Evolutionary conservation across 2,329 filamentous ascomycete species (phyloP), one percentile per base, ranked within the genome.

Genomic region (Aspergillus fijiensis): DNA sequence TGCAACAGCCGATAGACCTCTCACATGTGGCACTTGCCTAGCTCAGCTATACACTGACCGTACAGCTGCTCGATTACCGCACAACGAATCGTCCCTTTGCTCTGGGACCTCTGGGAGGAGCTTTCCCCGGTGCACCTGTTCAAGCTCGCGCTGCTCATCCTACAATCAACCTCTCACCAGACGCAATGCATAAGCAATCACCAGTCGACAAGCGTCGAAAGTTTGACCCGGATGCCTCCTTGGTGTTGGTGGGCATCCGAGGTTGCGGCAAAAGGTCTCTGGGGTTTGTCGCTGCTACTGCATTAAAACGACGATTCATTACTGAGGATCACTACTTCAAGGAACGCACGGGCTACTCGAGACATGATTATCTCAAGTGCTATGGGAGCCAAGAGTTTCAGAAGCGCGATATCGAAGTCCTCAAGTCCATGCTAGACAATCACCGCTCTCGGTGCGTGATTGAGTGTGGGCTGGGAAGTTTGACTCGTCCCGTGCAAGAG

Each of bases 321-420:
- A 79, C 77, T 9, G 77, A 78, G 63, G 77, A 79, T 58, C 75
- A 79, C 61, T 79, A 75, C 60, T 79, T 79, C 59, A 76, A 75
- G 51, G 74, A 75, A 48, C 64, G 74, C n/a, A 79, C 77, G 3
- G 76, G 77, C 3, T 57, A 75, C 31, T 74, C 76, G 35, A 73
- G 77, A 51, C 76, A 78, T 57, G 77, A 78, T 55, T 79, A 75
- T 50, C 69, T 79, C 39, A 74, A 75, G 62, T 62, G 63, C 21
- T 68, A 75, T 60, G 77, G 77, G 31, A 75, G 73, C 59, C 76
- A 77, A 56, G 73, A 77, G 52, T 79, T 79, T 53, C 76, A 79
- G 61, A 71, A 71, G 23, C 74, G 73, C 14, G 76, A 78, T 58
- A 74, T 79, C 29, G 76, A 79, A 57, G 71, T 78, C 4, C 69